phyloP scores from a whole-genome alignment of 2,329 filamentous ascomycete genomes.

The Xylariaceae sp. region DNA sequence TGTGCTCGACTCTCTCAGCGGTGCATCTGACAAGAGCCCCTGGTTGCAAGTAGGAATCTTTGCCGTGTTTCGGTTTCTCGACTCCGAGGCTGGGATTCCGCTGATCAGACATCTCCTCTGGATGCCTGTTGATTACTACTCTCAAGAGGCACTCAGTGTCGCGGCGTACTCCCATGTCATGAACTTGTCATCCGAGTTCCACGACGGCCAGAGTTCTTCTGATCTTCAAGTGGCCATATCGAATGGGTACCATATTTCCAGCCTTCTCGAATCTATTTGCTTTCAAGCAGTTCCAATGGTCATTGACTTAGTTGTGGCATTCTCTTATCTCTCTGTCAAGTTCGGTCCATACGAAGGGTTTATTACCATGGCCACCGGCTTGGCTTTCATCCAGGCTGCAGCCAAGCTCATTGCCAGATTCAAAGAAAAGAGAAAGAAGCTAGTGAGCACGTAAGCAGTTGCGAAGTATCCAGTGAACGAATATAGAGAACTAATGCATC shows the following conservation, averaged over 20 bases:
- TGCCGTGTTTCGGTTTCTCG: slow-evolving; percentile 46
- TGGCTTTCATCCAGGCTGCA: slow-evolving; percentile 53
- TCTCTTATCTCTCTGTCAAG: slow-evolving; percentile 55
- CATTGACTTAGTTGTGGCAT: slow-evolving; percentile 56
- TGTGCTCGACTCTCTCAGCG: slow-evolving; percentile 66
- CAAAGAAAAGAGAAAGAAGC: slow-evolving; percentile 45
- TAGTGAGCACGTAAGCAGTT: slow-evolving; percentile 42
- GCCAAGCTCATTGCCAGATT: slow-evolving; percentile 48
- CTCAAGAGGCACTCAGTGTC: slow-evolving; percentile 48
- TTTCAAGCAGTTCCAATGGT: slow-evolving; percentile 58
- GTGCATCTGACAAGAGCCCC: slow-evolving; percentile 42
- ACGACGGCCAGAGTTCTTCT: slow-evolving; percentile 57
- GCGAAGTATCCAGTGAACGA: neutral
- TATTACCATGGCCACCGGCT: slow-evolving; percentile 55
- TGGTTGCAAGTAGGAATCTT: slow-evolving; percentile 53
- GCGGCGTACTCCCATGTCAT: slow-evolving; percentile 58
- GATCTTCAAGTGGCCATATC: slow-evolving; percentile 56
- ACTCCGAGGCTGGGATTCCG: slow-evolving; percentile 52
- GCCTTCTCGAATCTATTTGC: slow-evolving; percentile 54
- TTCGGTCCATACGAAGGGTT: slow-evolving; percentile 61
- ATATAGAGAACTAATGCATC: neutral
- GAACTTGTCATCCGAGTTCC: slow-evolving; percentile 58
- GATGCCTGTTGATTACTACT: slow-evolving; percentile 56
- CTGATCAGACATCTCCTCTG: slow-evolving; percentile 53
- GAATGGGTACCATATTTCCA: slow-evolving; percentile 50